These are phyloP conservation scores for Omphalea diandra DNA, from an alignment of 441 rosid genomes.

Conservation along the genomic window DNA sequence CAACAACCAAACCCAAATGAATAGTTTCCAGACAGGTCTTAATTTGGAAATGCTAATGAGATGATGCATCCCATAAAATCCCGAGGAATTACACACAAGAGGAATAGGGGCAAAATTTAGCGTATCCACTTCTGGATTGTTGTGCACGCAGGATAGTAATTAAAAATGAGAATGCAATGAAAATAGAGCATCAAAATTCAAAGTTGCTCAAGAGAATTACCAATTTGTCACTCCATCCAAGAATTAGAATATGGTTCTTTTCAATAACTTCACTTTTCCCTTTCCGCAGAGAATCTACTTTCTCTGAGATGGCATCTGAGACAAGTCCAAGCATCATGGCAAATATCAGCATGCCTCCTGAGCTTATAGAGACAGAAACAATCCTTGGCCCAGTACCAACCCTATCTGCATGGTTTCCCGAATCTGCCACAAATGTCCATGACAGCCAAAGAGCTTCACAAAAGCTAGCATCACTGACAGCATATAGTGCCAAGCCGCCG, in stretches of 20 bases:
- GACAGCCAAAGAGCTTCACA: slow-evolving; percentile 92
- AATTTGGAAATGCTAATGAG: slow-evolving; percentile 4
- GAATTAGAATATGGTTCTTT: slow-evolving; percentile 77
- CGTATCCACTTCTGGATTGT: background rate
- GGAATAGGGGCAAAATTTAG: background rate
- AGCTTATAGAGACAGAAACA: slow-evolving; percentile 84
- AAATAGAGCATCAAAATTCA: slow-evolving; percentile 6
- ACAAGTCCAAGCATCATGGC: slow-evolving; percentile 99
- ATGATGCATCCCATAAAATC: background rate
- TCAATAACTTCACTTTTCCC: slow-evolving; percentile 97
- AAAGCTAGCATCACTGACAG: slow-evolving; percentile 76
- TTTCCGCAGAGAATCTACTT: slow-evolving; percentile 85
- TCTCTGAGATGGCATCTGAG: slow-evolving; percentile 93
- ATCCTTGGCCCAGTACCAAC: slow-evolving; percentile 77
- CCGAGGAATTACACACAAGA: background rate
- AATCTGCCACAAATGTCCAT: slow-evolving; percentile 92
- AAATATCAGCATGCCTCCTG: slow-evolving; percentile 92
- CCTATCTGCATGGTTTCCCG: slow-evolving; percentile 88
- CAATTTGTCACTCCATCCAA: slow-evolving; percentile 98
- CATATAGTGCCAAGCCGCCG: slow-evolving; percentile 83
- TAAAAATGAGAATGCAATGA: background rate
- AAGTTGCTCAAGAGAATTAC: slow-evolving; percentile 37
- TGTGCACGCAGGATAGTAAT: background rate
- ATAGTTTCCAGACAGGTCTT: slow-evolving; percentile 2
- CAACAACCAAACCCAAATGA: background rate